Percentiles rank a stretch among this genome's conserved stretches.
Evolutionary conservation across 306 rosid species (phyloP).

Genomic region (Corylus americana): DNA sequence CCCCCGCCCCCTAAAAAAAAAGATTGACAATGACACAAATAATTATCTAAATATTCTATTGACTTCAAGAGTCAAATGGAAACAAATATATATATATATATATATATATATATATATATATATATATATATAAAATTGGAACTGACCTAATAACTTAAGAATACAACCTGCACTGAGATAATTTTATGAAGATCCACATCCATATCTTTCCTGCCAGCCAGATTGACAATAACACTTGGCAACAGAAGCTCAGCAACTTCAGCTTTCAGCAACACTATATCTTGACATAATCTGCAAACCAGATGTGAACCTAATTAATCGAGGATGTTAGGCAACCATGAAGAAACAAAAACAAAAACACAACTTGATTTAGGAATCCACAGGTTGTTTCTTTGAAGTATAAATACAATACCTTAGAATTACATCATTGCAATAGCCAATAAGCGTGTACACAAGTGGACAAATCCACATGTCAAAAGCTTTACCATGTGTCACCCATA

Average conservation of each 20-base stretch:
- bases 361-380: neutral
- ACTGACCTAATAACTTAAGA: constrained; percentile 9
- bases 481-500: constrained; percentile 75
- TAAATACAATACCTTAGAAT: constrained; percentile 61
- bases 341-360: neutral
- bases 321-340: neutral
- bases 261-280: constrained; percentile 70
- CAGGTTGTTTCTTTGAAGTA: neutral
- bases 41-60: neutral
- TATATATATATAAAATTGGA: neutral
- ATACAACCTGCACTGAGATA: constrained; percentile 66
- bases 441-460: constrained; percentile 68
- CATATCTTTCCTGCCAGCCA: constrained; percentile 72
- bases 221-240: constrained; percentile 73
- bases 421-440: constrained; percentile 70
- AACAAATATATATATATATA: neutral
- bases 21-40: neutral
- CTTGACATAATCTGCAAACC: constrained; percentile 82
- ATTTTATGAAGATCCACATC: constrained; percentile 64
- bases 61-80: neutral
- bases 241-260: constrained; percentile 87
- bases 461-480: constrained; percentile 85
- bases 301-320: constrained; percentile 3
- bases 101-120: neutral
- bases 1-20: neutral